Evolutionary conservation across 208 protist genomes (phyloP), one percentile per base, ranked within the genome.

Genomic region (Leishmania gerbilli): DNA sequence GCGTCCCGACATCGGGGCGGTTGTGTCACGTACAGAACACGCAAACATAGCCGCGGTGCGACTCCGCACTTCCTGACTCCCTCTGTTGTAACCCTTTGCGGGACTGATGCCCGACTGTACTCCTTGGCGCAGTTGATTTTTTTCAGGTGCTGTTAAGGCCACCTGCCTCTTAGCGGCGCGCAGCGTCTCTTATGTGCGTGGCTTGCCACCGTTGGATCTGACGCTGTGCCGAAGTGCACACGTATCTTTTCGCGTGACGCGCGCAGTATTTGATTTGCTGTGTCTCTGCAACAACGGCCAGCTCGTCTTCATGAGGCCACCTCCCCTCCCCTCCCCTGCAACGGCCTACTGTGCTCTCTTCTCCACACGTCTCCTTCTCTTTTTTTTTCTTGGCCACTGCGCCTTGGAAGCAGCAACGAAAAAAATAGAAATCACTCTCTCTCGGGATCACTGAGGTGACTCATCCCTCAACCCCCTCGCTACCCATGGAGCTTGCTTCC

Each of bases 401-500:
- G 27, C 68, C 40, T 19, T 27, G 27, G 37, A 53, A 34, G 27
- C 11, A 24, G 68, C 21, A 4, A n/a, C 1, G 40, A 45, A 8
- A 40, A 34, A 42, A 17, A 40, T 67, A 8, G 17, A 68, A 34
- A 21, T 9, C 24, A 7, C 8, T 5, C 7, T 58, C 15, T 67
- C 31, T 40, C 1, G 8, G 4, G 15, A 21, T 21, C 13, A 7
- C 62, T 68, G 31, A 31, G 11, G 15, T 8, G 62, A 11, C 13
- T 27, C 27, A 49, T 49, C 45, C 45, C 27, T 45, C 9, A 27
- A 4, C 51, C n/a, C 51, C 8, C 51, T 15, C 31, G 34, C 17
- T 15, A 24, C 31, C 37, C 37, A 86, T 91, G 85, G 80, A 89
- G 4, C 64, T 83, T 3, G 72, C 71, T 9, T 76, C 69, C 13